These are phyloP conservation scores for Penicillium cinerascens DNA, from an alignment of 495 filamentous ascomycete genomes.

Conservation along the genomic window DNA sequence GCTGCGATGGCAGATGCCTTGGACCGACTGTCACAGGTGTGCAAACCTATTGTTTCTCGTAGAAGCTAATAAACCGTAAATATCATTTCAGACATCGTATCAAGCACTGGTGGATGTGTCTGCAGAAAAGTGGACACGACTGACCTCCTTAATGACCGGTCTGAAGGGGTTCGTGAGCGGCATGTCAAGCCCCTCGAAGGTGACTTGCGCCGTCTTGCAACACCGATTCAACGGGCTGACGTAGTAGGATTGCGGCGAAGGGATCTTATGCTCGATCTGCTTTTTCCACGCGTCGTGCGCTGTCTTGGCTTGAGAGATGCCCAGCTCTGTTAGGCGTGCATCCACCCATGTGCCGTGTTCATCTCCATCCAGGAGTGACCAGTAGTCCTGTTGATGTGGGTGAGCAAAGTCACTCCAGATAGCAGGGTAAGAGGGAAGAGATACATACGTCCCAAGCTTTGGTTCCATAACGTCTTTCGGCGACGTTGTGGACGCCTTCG, in stretches of 20 bases:
- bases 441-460: slow-evolving; percentile 58
- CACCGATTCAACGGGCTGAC: slow-evolving; percentile 72
- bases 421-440: not conserved
- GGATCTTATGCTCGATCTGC: slow-evolving; percentile 53
- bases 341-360: slow-evolving; percentile 66
- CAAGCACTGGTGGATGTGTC: not conserved
- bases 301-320: slow-evolving; percentile 60
- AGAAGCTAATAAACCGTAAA: slow-evolving; percentile 36
- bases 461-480: slow-evolving; percentile 62
- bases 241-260: slow-evolving; percentile 66
- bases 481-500: slow-evolving; percentile 68
- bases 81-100: not conserved
- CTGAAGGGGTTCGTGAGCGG: slow-evolving; percentile 51
- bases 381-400: slow-evolving; percentile 53
- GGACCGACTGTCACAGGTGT: slow-evolving; percentile 77
- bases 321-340: slow-evolving; percentile 61
- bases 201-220: slow-evolving; percentile 59
- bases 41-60: slow-evolving; percentile 69
- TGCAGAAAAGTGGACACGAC: not conserved
- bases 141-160: slow-evolving; percentile 65
- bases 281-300: slow-evolving; percentile 63
- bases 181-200: slow-evolving; percentile 55
- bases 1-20: slow-evolving; percentile 53
- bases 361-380: slow-evolving; percentile 70
- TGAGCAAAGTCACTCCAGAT: not conserved